Conservation (phyloP, 2,329 filamentous ascomycete genomes). For the Orbilia oligospora region DNA sequence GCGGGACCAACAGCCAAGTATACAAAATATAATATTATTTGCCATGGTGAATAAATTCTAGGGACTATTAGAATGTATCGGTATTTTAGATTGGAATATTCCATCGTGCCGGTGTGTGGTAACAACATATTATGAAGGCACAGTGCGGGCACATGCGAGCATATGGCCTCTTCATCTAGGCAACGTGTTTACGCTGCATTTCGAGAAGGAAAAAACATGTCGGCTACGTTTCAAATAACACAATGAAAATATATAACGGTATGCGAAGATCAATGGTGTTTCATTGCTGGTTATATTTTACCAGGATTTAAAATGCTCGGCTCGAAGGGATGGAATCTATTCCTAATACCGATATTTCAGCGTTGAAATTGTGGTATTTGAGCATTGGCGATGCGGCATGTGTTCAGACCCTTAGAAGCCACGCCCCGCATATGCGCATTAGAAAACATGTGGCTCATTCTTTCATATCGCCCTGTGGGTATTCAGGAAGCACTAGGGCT, state of each 20-base stretch:
- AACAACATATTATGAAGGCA: not conserved
- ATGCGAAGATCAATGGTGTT: constrained; percentile 40
- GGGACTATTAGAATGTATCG: constrained; percentile 37
- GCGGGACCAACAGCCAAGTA: constrained; percentile 16
- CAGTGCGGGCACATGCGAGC: constrained; percentile 4
- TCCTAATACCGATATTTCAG: not conserved
- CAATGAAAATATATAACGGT: constrained; percentile 36
- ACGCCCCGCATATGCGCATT: not conserved
- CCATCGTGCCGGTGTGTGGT: not conserved
- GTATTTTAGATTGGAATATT: constrained; percentile 21
- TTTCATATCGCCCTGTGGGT: not conserved
- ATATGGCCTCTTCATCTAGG: not conserved
- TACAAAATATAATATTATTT: constrained; percentile 8
- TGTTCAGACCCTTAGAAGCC: constrained; percentile 11
- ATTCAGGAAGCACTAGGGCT: too few relatives aligned
- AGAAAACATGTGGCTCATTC: constrained; percentile 41
- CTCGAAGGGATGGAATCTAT: constrained; percentile 49
- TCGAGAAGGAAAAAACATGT: not conserved
- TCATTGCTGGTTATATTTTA: constrained; percentile 50
- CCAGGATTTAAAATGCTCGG: constrained; percentile 40
- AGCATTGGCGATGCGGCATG: constrained; percentile 34
- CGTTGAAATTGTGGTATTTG: constrained; percentile 61
- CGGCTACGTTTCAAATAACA: constrained; percentile 14
- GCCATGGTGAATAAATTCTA: constrained; percentile 29
- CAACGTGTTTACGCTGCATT: constrained; percentile 22